Evolutionary conservation across 768 basidiomycete species (phyloP), one percentile per base, ranked within the genome.

Genomic region (Pleurotus giganteus): DNA sequence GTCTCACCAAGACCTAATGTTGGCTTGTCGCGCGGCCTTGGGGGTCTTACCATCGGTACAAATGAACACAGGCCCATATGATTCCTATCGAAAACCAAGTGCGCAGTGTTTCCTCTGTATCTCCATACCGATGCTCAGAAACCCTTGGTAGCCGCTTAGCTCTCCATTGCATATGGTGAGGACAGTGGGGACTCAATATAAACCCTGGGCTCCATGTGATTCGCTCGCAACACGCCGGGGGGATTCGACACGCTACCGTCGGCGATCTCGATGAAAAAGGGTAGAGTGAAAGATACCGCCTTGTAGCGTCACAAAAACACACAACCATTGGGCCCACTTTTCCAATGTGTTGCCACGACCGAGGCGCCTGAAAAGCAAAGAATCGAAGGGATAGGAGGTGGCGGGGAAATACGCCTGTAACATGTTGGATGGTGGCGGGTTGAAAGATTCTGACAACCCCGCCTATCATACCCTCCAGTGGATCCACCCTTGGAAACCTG

Each of bases 401-500:
- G 49, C 49, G 49, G 49, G 9, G 21, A 28, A 13, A 19, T 24
- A n/a, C 15, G 32, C 49, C n/a, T 51, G 49, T 51, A 27, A 51
- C 49, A 51, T 51, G 49, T 51, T 51, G 49, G 49, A 51, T 51
- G 32, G 34, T 51, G 49, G 49, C 49, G 37, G 49, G 17, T 37
- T n/a, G 29, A 47, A 6, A 27, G 34, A 51, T 36, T 51, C 49
- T 51, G 49, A 51, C 49, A 51, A 51, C 49, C 49, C 49, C 49
- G 26, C 17, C 49, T 51, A 51, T 51, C 49, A 51, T 39, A 36
- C 29, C 21, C 28, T 29, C 46, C 15, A 15, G 11, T 21, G 24
- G 49, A 50, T 32, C 49, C 49, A 51, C 31, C 49, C 49, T 51
- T 51, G 49, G 49, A 51, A 51, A 51, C 49, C 43, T 45, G 28